Evolutionary conservation across 345 rosid genomes (phyloP).

Genomic region (Acer saccharum): DNA sequence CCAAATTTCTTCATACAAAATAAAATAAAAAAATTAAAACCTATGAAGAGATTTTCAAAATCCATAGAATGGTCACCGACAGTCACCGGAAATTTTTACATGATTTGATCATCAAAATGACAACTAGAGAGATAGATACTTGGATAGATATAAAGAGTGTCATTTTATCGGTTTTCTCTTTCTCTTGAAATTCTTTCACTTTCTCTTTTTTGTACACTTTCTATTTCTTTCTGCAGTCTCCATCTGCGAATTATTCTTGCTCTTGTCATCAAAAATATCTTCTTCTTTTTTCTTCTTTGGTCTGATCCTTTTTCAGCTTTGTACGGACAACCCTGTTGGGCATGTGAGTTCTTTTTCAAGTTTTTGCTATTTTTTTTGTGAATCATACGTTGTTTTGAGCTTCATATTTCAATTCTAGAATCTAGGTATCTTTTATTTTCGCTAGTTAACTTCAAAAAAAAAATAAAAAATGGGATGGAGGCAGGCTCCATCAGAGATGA

Average conservation of each 20-base stretch:
- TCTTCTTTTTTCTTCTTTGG: background rate
- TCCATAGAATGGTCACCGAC: no score
- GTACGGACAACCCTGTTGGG: background rate
- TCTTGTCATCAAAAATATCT: background rate
- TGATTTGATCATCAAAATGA: no score
- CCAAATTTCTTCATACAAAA: no score
- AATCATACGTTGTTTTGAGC: conserved; percentile 1
- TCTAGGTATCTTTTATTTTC: conserved; percentile 13
- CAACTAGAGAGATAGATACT: no score
- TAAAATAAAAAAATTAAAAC: no score
- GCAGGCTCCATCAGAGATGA: no score
- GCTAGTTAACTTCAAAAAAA: background rate
- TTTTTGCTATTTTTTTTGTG: background rate
- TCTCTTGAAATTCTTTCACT: background rate
- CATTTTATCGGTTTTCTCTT: background rate
- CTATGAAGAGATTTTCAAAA: no score
- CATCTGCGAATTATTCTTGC: conserved; percentile 8
- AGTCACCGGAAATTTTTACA: no score
- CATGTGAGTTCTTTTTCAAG: background rate
- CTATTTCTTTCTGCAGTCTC: background rate
- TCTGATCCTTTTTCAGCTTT: background rate
- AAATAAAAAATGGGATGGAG: no score
- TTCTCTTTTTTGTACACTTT: background rate
- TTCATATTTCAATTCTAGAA: conserved; percentile 10
- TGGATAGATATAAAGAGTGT: no score